Evolutionary conservation across 1,284 basidiomycete species (phyloP), one percentile per base, ranked within the genome.

Genomic region (Cryptococcus jaspeensis): DNA sequence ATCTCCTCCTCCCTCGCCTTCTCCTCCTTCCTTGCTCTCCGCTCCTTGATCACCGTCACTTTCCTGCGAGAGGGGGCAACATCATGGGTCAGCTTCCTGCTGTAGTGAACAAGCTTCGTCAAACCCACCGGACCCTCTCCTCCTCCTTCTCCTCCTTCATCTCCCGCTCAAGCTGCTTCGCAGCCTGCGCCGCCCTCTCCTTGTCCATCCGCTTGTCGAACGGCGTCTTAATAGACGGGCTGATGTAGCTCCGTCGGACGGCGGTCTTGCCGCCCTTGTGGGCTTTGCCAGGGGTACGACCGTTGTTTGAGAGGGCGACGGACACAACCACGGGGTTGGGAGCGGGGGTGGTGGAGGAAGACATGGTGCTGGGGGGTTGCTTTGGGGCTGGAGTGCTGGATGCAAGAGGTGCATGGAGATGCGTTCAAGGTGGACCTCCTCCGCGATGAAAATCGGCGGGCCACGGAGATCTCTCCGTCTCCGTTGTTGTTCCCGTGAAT

Each of bases 81-180:
- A 28, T 5, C 15, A 22, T 49, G 16, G 37, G 47, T 37, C 28
- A 32, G 28, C 28, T 32, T 32, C 9, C 9, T 4, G 9, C 9
- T 9, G 9, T 32, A 9, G 9, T 9, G 28, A 9, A 32, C 4
- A 32, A 4, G 9, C 12, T 0, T 4, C 6, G 0, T 35, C 18
- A 49, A 11, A 75, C 76, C 55, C 58, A 76, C 75, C 71, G 57
- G 53, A 76, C 72, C 43, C 62, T 61, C 55, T 72, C 74, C 6
- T 65, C 69, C 58, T 65, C 59, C 48, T 68, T 71, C 59, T 78
- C 77, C 28, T 77, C 77, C 63, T 74, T 76, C 70, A 79, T 65
- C 56, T 75, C 69, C 60, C 53, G 59, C 65, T 79, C 76, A 15
- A 76, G 51, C n/a, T 64, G 66, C 61, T 75, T 76, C 49, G 71